Evolutionary conservation across 2,329 filamentous ascomycete genomes (phyloP).

Genomic region (Pestalotiopsis fici): DNA sequence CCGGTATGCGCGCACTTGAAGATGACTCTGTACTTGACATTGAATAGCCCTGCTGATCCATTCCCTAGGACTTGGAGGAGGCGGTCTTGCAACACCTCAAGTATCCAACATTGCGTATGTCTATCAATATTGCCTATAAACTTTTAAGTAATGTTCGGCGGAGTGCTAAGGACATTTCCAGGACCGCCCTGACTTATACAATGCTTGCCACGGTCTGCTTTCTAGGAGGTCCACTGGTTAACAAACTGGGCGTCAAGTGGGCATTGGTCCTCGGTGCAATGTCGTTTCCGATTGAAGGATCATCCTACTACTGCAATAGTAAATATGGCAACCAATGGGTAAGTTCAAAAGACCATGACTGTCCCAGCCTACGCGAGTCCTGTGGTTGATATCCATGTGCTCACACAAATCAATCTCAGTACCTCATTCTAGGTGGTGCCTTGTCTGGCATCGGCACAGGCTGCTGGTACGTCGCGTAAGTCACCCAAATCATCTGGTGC

Average conservation of each 20-base stretch:
- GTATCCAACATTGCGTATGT: conserved; percentile 40
- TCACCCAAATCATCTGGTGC: no score
- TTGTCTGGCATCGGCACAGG: conserved; percentile 37
- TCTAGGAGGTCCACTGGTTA: conserved; percentile 44
- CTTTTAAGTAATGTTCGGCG: conserved; percentile 2
- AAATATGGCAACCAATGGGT: conserved; percentile 51
- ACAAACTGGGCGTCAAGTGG: conserved; percentile 48
- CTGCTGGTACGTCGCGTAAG: conserved; percentile 46
- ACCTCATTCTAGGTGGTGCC: not conserved
- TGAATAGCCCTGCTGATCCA: not conserved
- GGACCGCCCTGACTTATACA: conserved; percentile 25
- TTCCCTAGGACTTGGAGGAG: conserved; percentile 37
- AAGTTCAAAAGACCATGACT: conserved; percentile 15
- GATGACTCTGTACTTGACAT: not conserved
- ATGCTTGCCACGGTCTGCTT: conserved; percentile 38
- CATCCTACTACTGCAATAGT: conserved; percentile 49
- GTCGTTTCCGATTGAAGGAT: conserved; percentile 45
- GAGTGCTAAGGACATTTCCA: not conserved
- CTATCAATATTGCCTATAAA: not conserved
- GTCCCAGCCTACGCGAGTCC: not conserved
- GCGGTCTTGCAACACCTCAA: conserved; percentile 44
- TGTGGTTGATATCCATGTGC: not conserved
- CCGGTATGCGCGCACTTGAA: conserved; percentile 23
- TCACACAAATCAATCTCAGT: conserved; percentile 7
- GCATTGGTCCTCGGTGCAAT: conserved; percentile 41